Evolutionary conservation across 164 flowering plant species (phyloP).

Genomic region (Paratinospora sagittata): DNA sequence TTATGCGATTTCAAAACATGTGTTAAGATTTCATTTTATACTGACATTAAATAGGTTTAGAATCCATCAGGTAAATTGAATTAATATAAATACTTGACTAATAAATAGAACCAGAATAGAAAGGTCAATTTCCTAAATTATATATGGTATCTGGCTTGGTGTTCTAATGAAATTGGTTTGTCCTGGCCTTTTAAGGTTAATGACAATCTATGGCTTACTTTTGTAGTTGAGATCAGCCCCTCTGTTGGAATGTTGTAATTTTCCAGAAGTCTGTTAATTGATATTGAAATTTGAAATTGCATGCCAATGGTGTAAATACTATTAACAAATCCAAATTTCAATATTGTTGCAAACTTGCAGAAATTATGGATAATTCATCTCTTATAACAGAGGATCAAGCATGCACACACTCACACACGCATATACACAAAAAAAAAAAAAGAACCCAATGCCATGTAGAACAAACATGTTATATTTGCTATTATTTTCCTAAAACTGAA

Average conservation of each 20-base stretch:
- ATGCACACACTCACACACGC: not conserved
- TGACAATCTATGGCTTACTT: too few relatives aligned
- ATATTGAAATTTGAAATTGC: not conserved
- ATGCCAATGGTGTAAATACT: not conserved
- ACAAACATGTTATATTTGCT: not conserved
- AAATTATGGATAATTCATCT: not conserved
- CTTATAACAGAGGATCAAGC: not conserved
- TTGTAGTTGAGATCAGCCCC: not conserved
- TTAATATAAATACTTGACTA: not conserved
- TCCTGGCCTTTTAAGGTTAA: too few relatives aligned
- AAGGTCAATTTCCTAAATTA: not conserved
- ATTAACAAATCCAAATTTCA: not conserved
- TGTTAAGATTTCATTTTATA: too few relatives aligned
- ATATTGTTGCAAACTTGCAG: not conserved
- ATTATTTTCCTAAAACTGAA: not conserved
- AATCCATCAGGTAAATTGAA: not conserved
- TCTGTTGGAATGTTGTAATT: not conserved
- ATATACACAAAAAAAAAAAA: not conserved
- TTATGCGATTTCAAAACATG: not conserved
- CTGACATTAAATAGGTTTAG: not conserved
- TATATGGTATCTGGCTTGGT: not conserved
- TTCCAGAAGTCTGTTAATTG: not conserved
- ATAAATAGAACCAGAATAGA: not conserved
- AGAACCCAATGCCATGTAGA: too few relatives aligned
- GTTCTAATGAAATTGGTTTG: not conserved